Percentiles rank a stretch among this genome's conserved stretches.
These are phyloP conservation scores for Suillus lakei DNA, from an alignment of 768 basidiomycete species.

Conservation along the genomic window DNA sequence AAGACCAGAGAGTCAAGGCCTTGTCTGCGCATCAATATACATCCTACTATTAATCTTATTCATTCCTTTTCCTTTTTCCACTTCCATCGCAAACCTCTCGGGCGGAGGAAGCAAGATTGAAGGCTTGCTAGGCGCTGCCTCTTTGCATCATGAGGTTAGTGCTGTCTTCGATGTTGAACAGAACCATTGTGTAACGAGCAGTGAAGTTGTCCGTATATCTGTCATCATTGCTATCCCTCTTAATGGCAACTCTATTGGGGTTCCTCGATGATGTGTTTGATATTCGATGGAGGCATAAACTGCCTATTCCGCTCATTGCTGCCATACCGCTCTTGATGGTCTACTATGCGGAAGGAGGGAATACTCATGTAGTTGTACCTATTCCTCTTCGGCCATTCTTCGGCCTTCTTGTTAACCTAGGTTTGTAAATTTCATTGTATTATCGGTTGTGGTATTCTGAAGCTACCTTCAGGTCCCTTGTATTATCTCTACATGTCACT, in stretches of 20 bases:
- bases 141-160: conserved; percentile 76
- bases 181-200: neutral
- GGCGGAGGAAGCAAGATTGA: conserved; percentile 51
- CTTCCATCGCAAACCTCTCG: conserved; percentile 57
- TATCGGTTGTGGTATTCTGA: conserved; percentile 5
- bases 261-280: conserved; percentile 98
- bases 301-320: conserved; percentile 96
- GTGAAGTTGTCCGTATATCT: conserved; percentile 87
- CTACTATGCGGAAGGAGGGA: conserved; percentile 93
- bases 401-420: conserved; percentile 84
- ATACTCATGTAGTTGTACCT: conserved; percentile 93
- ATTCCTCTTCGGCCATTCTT: conserved; percentile 75
- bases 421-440: conserved; percentile 46
- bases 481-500: conserved; percentile 98
- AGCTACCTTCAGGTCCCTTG: conserved; percentile 67
- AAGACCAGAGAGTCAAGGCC: conserved; percentile 93
- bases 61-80: conserved; percentile 94
- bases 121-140: conserved; percentile 48
- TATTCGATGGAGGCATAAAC: conserved; percentile 97
- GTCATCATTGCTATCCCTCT: conserved; percentile 87
- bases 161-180: neutral
- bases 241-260: conserved; percentile 92
- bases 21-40: conserved; percentile 89
- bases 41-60: conserved; percentile 88
- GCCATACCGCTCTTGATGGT: conserved; percentile 95